Evolutionary conservation across 2,329 filamentous ascomycete genomes (phyloP).

Genomic region (Elsinoe australis): DNA sequence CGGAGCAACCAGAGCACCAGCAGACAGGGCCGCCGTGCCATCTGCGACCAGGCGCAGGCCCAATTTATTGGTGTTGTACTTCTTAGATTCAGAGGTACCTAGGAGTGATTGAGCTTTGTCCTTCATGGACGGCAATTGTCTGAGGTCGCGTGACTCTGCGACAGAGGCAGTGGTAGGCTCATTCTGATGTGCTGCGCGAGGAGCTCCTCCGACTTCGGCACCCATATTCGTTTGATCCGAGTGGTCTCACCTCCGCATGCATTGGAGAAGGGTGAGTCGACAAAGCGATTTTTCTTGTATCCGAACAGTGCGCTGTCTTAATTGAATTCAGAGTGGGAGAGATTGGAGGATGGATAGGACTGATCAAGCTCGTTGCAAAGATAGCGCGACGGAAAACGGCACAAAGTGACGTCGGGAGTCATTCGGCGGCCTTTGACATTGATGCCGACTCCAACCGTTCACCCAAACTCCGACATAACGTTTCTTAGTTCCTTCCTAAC

Average conservation of each 20-base stretch:
- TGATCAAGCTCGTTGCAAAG: too few species aligned
- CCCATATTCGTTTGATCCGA: constrained; percentile 26
- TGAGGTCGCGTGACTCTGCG: constrained; percentile 17
- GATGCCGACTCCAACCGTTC: too few species aligned
- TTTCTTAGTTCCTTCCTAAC: too few species aligned
- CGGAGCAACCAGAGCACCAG: constrained; percentile 70
- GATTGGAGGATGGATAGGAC: too few species aligned
- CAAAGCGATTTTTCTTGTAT: too few species aligned
- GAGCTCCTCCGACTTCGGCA: constrained; percentile 23
- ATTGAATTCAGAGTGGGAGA: too few species aligned
- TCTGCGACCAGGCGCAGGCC: constrained; percentile 61
- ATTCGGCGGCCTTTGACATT: too few species aligned
- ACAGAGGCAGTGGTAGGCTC: constrained; percentile 10
- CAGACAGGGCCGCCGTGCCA: constrained; percentile 58
- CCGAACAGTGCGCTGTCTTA: too few species aligned
- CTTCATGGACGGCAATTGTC: not conserved
- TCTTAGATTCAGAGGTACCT: not conserved
- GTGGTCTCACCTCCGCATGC: constrained; percentile 18
- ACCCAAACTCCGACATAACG: too few species aligned
- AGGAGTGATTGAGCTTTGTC: constrained; percentile 5
- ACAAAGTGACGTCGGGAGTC: too few species aligned
- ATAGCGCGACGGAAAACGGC: too few species aligned
- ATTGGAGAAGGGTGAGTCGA: too few species aligned
- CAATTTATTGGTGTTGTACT: constrained; percentile 72
- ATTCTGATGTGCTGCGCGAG: constrained; percentile 12